A percentile compares a stretch with the other conserved stretches of the same genome.
Conservation (phyloP, 2,329 filamentous ascomycete genomes). For the Pyricularia grisea region DNA sequence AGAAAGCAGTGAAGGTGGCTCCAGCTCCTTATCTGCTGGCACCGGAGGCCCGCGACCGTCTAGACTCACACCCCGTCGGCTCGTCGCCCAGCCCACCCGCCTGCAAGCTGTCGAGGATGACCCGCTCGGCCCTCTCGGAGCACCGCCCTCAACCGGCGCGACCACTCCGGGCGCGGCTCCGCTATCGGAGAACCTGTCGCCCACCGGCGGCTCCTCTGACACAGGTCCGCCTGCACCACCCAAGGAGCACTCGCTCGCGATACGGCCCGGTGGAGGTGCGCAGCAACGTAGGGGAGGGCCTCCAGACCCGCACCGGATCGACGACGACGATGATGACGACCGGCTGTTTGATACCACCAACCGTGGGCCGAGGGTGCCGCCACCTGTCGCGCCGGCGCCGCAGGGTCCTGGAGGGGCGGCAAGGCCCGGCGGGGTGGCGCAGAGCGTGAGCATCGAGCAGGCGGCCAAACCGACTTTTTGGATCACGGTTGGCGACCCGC, state of each 20-base stretch:
- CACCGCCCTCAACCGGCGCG: constrained; percentile 32
- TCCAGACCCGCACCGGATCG: constrained; percentile 54
- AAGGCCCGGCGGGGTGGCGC: constrained; percentile 40
- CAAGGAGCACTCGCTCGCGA: constrained; percentile 52
- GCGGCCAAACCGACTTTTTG: constrained; percentile 86
- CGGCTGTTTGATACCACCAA: constrained; percentile 15
- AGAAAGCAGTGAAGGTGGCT: constrained; percentile 11
- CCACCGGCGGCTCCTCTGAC: constrained; percentile 11
- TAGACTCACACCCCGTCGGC: constrained; percentile 44
- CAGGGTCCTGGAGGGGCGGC: constrained; percentile 36
- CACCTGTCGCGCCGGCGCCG: constrained; percentile 50
- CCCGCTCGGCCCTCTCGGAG: constrained; percentile 71
- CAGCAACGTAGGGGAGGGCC: constrained; percentile 26
- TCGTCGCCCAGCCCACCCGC: constrained; percentile 67
- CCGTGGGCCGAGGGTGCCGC: constrained; percentile 53
- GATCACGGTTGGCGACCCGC: constrained; percentile 89
- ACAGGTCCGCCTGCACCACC: constrained; percentile 59
- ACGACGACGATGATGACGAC: constrained; percentile 60
- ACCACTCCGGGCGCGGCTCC: constrained; percentile 18
- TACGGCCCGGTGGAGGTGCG: constrained; percentile 28
- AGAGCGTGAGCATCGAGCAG: constrained; percentile 81
- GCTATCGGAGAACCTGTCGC: constrained; percentile 20
- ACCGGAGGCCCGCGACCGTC: constrained; percentile 28
- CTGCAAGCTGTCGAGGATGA: constrained; percentile 70
- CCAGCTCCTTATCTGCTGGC: constrained; percentile 13